Conservation (phyloP, 1,284 basidiomycete species). For the Sanghuangporus baumii region DNA sequence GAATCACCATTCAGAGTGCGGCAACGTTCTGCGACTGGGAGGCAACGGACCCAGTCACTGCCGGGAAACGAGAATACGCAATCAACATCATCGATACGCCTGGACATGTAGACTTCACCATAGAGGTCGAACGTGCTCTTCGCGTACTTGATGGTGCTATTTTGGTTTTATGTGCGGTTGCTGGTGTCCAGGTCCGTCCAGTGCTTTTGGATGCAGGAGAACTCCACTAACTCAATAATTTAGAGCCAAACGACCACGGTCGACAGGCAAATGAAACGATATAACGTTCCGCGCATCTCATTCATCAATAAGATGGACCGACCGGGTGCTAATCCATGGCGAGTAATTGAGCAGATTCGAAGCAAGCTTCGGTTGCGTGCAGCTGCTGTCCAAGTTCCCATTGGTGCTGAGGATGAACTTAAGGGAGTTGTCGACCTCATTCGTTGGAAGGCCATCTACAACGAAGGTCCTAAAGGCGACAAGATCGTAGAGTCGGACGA, state of each 20-base stretch:
- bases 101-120: slow-evolving; percentile 99
- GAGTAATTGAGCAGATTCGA: slow-evolving; percentile 90
- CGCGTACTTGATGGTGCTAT: slow-evolving; percentile 97
- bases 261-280: slow-evolving; percentile 97
- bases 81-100: slow-evolving; percentile 99
- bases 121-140: slow-evolving; percentile 96
- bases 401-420: slow-evolving; percentile 87
- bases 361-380: slow-evolving; percentile 89
- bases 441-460: slow-evolving; percentile 93
- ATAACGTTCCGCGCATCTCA: slow-evolving; percentile 91
- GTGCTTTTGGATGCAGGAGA: background rate
- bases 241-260: slow-evolving; percentile 98
- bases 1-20: slow-evolving; percentile 98
- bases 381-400: slow-evolving; percentile 95
- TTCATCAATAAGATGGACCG: slow-evolving; percentile 99
- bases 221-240: background rate
- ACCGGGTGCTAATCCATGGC: slow-evolving; percentile 95
- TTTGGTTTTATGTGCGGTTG: slow-evolving; percentile 93
- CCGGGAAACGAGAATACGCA: slow-evolving; percentile 77
- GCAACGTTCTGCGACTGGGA: slow-evolving; percentile 99
- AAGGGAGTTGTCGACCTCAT: slow-evolving; percentile 92
- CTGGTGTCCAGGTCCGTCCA: slow-evolving; percentile 79
- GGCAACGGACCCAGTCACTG: slow-evolving; percentile 58
- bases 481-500: slow-evolving; percentile 83
- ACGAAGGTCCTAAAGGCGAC: slow-evolving; percentile 92